phyloP scores from a whole-genome alignment of 176 grass and related monocot species.

The Eragrostis nindensis region DNA sequence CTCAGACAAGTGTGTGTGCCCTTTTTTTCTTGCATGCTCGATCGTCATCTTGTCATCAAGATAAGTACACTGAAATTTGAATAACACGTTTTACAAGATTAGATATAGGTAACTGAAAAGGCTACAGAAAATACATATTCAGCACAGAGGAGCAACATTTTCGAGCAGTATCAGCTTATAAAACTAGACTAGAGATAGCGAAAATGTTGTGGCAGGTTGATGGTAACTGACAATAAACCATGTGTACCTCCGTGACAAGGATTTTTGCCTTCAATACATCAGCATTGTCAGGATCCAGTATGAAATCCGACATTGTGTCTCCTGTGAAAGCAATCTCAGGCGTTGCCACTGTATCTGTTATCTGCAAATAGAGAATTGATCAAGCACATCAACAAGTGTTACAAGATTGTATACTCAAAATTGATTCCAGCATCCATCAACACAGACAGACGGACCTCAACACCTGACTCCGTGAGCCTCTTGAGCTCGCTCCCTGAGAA shows the following conservation, averaged over 20 bases:
- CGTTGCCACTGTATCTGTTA: slow-evolving; percentile 65
- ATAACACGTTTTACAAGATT: not conserved
- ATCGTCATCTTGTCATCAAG: slow-evolving; percentile 67
- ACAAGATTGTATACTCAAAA: not conserved
- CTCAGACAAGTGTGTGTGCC: slow-evolving; percentile 85
- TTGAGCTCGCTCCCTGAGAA: slow-evolving; percentile 79
- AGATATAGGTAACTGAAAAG: not conserved
- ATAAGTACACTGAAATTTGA: slow-evolving; percentile 73
- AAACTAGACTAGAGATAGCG: too few relatives aligned
- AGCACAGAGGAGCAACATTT: not conserved
- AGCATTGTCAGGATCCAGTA: slow-evolving; percentile 76
- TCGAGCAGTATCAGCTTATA: not conserved
- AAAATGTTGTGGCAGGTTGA: not conserved
- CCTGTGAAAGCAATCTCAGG: slow-evolving; percentile 93
- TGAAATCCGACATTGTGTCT: slow-evolving; percentile 90
- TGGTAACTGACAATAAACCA: slow-evolving; percentile 17
- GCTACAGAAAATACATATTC: not conserved
- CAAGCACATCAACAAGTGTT: slow-evolving; percentile 25
- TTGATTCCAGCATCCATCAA: slow-evolving; percentile 30
- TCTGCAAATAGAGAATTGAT: slow-evolving; percentile 37
- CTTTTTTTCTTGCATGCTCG: slow-evolving; percentile 77
- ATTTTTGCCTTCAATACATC: slow-evolving; percentile 65
- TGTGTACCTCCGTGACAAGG: slow-evolving; percentile 84
- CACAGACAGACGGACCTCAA: slow-evolving; percentile 76
- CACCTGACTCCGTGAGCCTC: slow-evolving; percentile 70